phyloP scores from a whole-genome alignment of 225 moss, liverwort and hornwort genomes.

The Sphagnum tenellum region DNA sequence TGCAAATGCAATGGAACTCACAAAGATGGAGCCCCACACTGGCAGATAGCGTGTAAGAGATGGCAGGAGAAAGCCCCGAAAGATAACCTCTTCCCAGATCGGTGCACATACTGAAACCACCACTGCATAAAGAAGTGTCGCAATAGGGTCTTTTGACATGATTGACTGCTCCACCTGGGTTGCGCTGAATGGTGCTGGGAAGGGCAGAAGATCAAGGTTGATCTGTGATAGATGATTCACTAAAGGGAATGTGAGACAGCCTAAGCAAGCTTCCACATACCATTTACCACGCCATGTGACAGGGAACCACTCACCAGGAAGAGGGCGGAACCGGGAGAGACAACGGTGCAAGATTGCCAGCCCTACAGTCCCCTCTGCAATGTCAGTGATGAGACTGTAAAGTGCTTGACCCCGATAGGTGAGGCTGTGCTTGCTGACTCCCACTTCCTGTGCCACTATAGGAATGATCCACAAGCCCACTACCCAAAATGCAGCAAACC shows the following conservation, averaged over 20 bases:
- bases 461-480: slow-evolving; percentile 98
- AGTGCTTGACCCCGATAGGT: slow-evolving; percentile 87
- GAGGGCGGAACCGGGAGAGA: slow-evolving; percentile 71
- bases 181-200: slow-evolving; percentile 51
- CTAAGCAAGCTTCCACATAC: slow-evolving; percentile 74
- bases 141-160: slow-evolving; percentile 85
- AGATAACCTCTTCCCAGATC: slow-evolving; percentile 95
- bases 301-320: slow-evolving; percentile 88
- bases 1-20: slow-evolving; percentile 85
- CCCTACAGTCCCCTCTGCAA: slow-evolving; percentile 90
- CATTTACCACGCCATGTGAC: slow-evolving; percentile 74
- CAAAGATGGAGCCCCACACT: slow-evolving; percentile 77
- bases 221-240: slow-evolving; percentile 84
- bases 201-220: slow-evolving; percentile 78
- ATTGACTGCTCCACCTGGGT: slow-evolving; percentile 90
- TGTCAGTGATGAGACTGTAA: slow-evolving; percentile 89
- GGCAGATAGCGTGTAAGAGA: slow-evolving; percentile 82
- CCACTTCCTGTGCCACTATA: slow-evolving; percentile 60
- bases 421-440: slow-evolving; percentile 83
- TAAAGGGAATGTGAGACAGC: slow-evolving; percentile 84
- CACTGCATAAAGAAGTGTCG: slow-evolving; percentile 80
- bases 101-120: slow-evolving; percentile 95
- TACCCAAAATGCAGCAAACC: slow-evolving; percentile 98
- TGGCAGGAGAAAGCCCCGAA: slow-evolving; percentile 83
- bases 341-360: slow-evolving; percentile 71